phyloP scores from a whole-genome alignment of 2,329 filamentous ascomycete species.

The Acrocalymma vagum region DNA sequence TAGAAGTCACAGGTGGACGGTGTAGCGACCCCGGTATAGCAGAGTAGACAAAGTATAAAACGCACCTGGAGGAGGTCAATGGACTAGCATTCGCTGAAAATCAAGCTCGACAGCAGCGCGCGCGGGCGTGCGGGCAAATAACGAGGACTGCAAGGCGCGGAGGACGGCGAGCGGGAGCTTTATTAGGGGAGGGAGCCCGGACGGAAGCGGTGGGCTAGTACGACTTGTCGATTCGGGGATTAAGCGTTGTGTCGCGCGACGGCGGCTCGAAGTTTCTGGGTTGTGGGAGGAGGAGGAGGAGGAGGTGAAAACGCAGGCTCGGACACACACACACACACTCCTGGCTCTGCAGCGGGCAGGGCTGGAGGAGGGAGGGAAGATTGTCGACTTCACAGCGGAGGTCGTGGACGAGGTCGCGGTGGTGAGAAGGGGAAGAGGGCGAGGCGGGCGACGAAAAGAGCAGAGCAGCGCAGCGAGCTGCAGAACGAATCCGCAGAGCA shows the following conservation, averaged over 20 bases:
- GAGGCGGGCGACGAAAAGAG: too few relatives aligned
- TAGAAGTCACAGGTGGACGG: slow-evolving; percentile 21
- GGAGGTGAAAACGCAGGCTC: neutral
- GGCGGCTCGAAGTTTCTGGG: slow-evolving; percentile 16
- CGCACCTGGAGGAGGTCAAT: slow-evolving; percentile 41
- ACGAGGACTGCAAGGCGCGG: slow-evolving; percentile 18
- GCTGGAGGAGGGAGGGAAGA: slow-evolving; percentile 9
- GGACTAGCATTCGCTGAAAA: slow-evolving; percentile 43
- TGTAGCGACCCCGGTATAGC: slow-evolving; percentile 1
- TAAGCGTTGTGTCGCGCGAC: slow-evolving; percentile 24
- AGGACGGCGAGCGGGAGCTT: slow-evolving; percentile 14
- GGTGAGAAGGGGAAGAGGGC: slow-evolving; percentile 16
- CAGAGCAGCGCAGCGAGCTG: slow-evolving; percentile 20
- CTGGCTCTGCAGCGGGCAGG: slow-evolving; percentile 13
- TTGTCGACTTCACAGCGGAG: slow-evolving; percentile 43
- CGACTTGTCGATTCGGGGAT: too few relatives aligned
- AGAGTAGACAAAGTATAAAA: slow-evolving; percentile 15
- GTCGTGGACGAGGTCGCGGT: slow-evolving; percentile 34
- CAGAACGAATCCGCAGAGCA: slow-evolving; percentile 15
- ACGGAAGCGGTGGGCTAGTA: slow-evolving; percentile 33
- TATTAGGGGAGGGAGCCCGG: slow-evolving; percentile 18
- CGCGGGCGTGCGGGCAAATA: slow-evolving; percentile 20
- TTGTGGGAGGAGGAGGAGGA: slow-evolving; percentile 2
- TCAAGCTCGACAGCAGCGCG: slow-evolving; percentile 12
- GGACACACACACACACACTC: neutral